These are phyloP conservation scores for Morella rubra DNA, from an alignment of 306 rosid species.

Conservation along the genomic window DNA sequence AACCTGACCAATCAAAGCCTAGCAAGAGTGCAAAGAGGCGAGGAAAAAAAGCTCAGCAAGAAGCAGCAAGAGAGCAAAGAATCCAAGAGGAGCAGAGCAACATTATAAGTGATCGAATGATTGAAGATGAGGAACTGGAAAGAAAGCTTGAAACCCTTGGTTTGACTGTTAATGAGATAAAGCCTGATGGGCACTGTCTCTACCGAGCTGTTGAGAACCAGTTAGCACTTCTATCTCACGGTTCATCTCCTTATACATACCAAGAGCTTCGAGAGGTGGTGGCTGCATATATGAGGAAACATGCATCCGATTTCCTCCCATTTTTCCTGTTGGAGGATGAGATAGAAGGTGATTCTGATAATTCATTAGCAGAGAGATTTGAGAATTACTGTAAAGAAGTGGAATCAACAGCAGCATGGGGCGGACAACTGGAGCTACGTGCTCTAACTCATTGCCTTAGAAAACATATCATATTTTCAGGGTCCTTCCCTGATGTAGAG, in stretches of 20 bases:
- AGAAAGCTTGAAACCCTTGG: slow-evolving; percentile 80
- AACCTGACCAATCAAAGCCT: no score
- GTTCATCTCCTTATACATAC: slow-evolving; percentile 61
- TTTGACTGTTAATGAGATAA: slow-evolving; percentile 68
- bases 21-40: no score
- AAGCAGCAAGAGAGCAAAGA: no score
- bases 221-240: slow-evolving; percentile 51
- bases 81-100: slow-evolving; percentile 40
- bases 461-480: slow-evolving; percentile 83
- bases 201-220: slow-evolving; percentile 89
- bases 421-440: slow-evolving; percentile 92
- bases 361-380: slow-evolving; percentile 51
- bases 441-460: slow-evolving; percentile 80
- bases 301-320: slow-evolving; percentile 69
- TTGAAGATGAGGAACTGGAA: slow-evolving; percentile 74
- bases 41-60: no score
- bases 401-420: slow-evolving; percentile 85
- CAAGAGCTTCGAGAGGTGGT: slow-evolving; percentile 80
- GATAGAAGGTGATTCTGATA: slow-evolving; percentile 47
- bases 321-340: slow-evolving; percentile 71
- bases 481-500: slow-evolving; percentile 97
- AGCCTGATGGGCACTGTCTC: slow-evolving; percentile 96
- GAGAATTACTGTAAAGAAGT: slow-evolving; percentile 84
- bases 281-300: slow-evolving; percentile 74
- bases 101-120: slow-evolving; percentile 60